Evolutionary conservation across 495 filamentous ascomycete species (phyloP), one percentile per base, ranked within the genome.

Genomic region (Aspergillus diversus): DNA sequence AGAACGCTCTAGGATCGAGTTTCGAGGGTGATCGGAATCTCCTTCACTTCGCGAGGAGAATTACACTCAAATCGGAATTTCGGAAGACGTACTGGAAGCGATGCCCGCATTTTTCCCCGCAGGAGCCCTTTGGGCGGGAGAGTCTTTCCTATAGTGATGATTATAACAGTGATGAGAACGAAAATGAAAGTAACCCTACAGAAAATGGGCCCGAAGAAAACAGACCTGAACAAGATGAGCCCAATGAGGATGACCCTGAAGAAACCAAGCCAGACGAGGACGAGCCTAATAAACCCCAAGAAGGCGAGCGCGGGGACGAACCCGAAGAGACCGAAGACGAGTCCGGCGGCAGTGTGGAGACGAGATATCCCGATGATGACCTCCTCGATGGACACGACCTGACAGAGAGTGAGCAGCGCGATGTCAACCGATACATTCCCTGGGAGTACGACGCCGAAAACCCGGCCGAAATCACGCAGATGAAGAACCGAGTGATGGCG

Each of bases 361-460:
- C 21, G 21, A 27, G 21, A 27, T 27, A 63, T 31, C 64, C 54
- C 3, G 67, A n/a, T 51, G 61, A 49, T 15, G 13, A 49, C 16
- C 46, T 49, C 0, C 46, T 49, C 13, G 46, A 49, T 5, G 46
- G 13, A 12, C 17, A n/a, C 13, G 7, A 17, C 16, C 13, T 49
- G 46, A 17, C 12, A 17, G 15, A 15, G 8, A 17, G 16, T 17
- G 46, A 49, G 46, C 46, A n/a, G 13, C 46, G 6, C 15, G 46
- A 49, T 49, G 16, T n/a, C 12, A 15, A 17, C 13, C 15, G 16
- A 16, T 8, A 43, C 7, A 8, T 43, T n/a, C 39, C 4, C 39
- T 49, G 46, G 46, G 16, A n/a, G 8, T 3, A 49, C 46, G 46
- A 49, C 46, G 2, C 5, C 7, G 13, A 17, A 7, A 15, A 17